Evolutionary conservation across 768 basidiomycete genomes (phyloP).

Genomic region (Leccinum truebloodii): DNA sequence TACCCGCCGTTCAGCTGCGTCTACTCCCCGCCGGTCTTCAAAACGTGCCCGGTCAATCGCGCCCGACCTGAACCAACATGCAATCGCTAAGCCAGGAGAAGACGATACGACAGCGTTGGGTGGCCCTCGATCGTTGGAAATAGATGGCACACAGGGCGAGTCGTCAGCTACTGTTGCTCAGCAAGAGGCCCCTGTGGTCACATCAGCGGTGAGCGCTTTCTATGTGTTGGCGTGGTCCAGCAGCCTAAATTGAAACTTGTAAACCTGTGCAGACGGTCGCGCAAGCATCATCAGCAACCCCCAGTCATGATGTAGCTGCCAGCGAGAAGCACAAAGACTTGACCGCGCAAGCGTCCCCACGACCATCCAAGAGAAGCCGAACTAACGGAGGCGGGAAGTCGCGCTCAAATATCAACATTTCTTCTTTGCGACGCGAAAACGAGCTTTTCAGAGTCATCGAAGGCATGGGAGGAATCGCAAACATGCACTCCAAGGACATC

Average conservation of each 20-base stretch:
- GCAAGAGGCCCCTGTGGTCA: not conserved
- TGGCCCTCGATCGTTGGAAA: not conserved
- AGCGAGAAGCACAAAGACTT: slow-evolving; percentile 20
- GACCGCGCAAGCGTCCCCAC: slow-evolving; percentile 4
- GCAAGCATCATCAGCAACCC: not conserved
- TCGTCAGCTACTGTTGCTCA: not conserved
- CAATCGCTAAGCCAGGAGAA: not conserved
- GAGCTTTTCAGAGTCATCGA: slow-evolving; percentile 72
- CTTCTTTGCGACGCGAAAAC: slow-evolving; percentile 77
- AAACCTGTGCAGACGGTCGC: not conserved
- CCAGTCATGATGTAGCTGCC: not conserved
- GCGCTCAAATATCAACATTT: slow-evolving; percentile 61
- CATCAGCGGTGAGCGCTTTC: slow-evolving; percentile 7
- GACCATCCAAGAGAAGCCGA: slow-evolving; percentile 27
- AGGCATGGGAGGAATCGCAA: slow-evolving; percentile 64
- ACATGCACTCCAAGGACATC: slow-evolving; percentile 67
- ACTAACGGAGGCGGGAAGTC: slow-evolving; percentile 11
- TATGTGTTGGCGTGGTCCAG: not conserved
- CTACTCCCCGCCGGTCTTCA: not conserved
- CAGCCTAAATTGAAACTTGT: not conserved
- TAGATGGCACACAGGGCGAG: not conserved
- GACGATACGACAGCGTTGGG: not conserved
- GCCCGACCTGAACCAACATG: not conserved
- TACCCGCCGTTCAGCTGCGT: not conserved
- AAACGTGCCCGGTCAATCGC: slow-evolving; percentile 4